These are phyloP conservation scores for Malus sieversii DNA, from an alignment of 306 rosid species.

Conservation along the genomic window DNA sequence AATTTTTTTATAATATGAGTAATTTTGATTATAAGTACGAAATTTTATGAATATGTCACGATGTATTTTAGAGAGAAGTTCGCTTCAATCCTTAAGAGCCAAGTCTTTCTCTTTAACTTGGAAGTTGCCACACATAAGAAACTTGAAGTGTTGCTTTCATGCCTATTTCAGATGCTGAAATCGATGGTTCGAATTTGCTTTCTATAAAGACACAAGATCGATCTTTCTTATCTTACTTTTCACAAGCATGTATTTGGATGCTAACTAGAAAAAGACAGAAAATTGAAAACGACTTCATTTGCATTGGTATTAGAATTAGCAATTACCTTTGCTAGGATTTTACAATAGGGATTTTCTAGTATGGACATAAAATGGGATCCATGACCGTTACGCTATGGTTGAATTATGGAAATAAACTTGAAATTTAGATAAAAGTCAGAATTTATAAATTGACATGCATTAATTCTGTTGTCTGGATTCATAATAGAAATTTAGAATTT, in stretches of 20 bases:
- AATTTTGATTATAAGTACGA: no score
- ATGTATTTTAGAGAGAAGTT: no score
- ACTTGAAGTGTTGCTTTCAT: slow-evolving; percentile 4
- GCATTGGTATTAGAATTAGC: not conserved
- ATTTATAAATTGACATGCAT: no score
- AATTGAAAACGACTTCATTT: not conserved
- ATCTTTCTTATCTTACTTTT: not conserved
- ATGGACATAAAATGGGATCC: not conserved
- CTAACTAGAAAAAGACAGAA: not conserved
- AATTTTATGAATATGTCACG: no score
- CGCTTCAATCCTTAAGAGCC: no score
- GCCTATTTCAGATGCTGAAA: not conserved
- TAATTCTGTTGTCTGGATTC: no score
- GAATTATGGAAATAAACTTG: no score
- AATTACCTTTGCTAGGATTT: not conserved
- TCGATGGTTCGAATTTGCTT: not conserved
- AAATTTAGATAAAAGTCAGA: no score
- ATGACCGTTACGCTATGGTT: no score
- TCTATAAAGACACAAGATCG: not conserved
- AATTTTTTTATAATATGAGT: no score
- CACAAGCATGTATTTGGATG: not conserved
- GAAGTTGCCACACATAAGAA: not conserved
- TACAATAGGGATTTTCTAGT: not conserved
- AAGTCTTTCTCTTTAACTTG: not conserved
- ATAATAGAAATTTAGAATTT: no score